These are phyloP conservation scores for Chytriomyces confervae DNA, from an alignment of 192 early-diverging fungal species.

Conservation along the genomic window DNA sequence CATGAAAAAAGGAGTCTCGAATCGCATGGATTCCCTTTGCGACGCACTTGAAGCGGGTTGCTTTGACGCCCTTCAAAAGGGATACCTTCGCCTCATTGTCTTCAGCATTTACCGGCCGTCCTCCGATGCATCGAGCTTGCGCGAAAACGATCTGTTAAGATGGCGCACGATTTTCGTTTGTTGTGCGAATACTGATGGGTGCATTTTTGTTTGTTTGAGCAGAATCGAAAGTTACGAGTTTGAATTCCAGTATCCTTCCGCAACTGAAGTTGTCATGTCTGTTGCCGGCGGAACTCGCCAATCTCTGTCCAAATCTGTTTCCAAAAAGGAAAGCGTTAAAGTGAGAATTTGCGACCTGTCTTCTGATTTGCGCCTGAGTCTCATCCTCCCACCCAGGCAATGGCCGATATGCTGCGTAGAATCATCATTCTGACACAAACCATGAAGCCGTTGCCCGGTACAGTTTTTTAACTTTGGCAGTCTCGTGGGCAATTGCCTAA, in stretches of 20 bases:
- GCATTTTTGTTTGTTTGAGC: background rate
- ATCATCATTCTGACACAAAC: constrained; percentile 22
- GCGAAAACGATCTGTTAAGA: background rate
- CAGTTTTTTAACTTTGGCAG: too few relatives aligned
- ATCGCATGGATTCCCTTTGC: background rate
- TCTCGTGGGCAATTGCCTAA: too few relatives aligned
- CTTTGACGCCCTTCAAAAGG: constrained; percentile 24
- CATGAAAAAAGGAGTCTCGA: background rate
- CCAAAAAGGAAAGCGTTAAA: constrained; percentile 20
- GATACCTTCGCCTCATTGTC: constrained; percentile 7
- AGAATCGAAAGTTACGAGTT: constrained; percentile 35
- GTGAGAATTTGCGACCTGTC: too few relatives aligned
- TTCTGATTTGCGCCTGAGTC: too few relatives aligned
- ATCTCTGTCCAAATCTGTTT: background rate
- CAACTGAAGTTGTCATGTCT: background rate
- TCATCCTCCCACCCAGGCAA: background rate
- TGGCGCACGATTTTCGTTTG: too few relatives aligned
- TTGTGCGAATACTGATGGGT: too few relatives aligned
- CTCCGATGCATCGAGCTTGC: background rate
- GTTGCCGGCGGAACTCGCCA: background rate
- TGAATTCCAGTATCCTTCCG: constrained; percentile 13
- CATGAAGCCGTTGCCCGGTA: background rate
- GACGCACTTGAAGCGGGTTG: constrained; percentile 12
- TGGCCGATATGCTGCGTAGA: constrained; percentile 10
- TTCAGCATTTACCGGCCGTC: constrained; percentile 1